Conservation (phyloP, 345 rosid genomes). For the Dovyalis caffra region DNA sequence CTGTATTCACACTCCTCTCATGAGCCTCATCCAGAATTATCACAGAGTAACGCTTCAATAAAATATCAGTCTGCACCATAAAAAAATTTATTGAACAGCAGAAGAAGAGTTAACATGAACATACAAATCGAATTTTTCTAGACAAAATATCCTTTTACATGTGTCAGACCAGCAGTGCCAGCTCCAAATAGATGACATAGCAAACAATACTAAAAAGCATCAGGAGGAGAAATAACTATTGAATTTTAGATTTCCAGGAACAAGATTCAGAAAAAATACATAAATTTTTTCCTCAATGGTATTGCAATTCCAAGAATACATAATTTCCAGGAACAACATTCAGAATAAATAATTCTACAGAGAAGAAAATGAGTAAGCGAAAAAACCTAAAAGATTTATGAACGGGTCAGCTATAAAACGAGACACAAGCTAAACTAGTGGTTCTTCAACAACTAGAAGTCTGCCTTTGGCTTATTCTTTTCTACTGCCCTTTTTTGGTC, state of each 20-base stretch:
- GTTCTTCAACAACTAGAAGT: too few relatives aligned
- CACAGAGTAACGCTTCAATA: conserved; percentile 78
- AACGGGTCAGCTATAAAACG: too few relatives aligned
- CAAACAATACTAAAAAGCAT: background rate
- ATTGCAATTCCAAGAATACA: background rate
- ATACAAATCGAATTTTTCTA: background rate
- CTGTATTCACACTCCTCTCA: conserved; percentile 93
- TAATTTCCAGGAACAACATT: background rate
- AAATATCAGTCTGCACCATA: conserved; percentile 67
- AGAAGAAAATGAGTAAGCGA: too few relatives aligned
- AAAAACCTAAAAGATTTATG: background rate
- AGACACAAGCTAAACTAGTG: too few relatives aligned
- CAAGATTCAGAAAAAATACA: too few relatives aligned
- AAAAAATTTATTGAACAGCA: background rate
- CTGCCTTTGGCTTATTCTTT: background rate
- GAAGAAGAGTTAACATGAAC: background rate
- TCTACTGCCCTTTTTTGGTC: background rate
- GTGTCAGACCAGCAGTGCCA: background rate
- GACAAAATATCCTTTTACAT: background rate
- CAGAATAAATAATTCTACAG: background rate
- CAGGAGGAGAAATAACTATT: background rate
- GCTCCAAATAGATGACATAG: background rate
- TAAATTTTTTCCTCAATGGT: background rate
- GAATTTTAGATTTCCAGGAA: background rate
- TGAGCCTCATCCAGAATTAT: conserved; percentile 91